Evolutionary conservation across 352 stramenopile species (phyloP).

Genomic region (Blastocystis sp.): DNA sequence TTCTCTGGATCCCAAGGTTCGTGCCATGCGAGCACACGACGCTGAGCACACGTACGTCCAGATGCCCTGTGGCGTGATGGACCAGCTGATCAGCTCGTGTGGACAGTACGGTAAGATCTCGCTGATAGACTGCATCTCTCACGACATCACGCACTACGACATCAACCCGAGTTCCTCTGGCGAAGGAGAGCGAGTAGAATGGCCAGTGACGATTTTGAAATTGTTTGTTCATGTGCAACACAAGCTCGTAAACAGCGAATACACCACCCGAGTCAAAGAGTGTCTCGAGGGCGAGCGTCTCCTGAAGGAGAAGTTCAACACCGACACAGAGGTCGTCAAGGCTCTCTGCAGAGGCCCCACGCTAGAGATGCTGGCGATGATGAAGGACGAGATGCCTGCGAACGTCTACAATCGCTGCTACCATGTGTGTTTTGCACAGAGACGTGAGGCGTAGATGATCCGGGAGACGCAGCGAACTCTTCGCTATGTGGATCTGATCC

Average conservation of each 20-base stretch:
- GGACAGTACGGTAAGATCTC: slow-evolving; percentile 30
- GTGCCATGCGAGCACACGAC: slow-evolving; percentile 15
- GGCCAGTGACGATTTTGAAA: slow-evolving; percentile 45
- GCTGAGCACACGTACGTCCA: slow-evolving; percentile 21
- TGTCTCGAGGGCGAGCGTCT: slow-evolving; percentile 11
- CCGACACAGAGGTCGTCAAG: background rate
- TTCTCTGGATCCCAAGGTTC: slow-evolving; percentile 4
- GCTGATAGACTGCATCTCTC: slow-evolving; percentile 42
- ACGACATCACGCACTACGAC: slow-evolving; percentile 52
- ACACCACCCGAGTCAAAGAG: slow-evolving; percentile 34
- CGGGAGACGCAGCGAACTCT: slow-evolving; percentile 37
- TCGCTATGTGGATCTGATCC: slow-evolving; percentile 15
- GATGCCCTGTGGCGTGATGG: slow-evolving; percentile 52
- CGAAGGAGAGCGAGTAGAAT: background rate
- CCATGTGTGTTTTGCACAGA: background rate
- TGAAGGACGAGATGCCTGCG: background rate
- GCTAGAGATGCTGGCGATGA: slow-evolving; percentile 5
- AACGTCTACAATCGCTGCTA: slow-evolving; percentile 23
- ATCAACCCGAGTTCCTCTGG: background rate
- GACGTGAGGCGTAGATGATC: slow-evolving; percentile 19
- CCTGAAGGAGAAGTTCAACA: slow-evolving; percentile 29
- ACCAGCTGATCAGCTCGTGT: slow-evolving; percentile 21
- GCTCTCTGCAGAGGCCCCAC: slow-evolving; percentile 22
- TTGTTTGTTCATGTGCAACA: slow-evolving; percentile 38
- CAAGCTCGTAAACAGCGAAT: slow-evolving; percentile 52